Conservation (phyloP, 2,329 filamentous ascomycete species). For the Colletotrichum sp. region DNA sequence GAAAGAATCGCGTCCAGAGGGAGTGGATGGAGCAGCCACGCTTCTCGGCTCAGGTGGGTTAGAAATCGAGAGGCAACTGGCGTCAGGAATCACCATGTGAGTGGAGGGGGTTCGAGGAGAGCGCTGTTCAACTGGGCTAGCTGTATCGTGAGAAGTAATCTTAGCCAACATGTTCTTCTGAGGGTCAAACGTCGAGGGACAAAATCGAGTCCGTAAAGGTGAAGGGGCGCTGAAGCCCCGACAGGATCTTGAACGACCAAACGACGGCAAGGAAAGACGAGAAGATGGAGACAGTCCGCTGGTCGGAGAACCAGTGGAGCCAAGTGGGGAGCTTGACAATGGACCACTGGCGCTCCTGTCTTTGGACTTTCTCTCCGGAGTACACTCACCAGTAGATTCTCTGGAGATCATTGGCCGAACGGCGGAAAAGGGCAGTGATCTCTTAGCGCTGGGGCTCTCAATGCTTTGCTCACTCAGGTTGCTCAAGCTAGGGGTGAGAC, state of each 20-base stretch:
- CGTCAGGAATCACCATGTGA: conserved; percentile 74
- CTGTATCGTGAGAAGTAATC: conserved; percentile 53
- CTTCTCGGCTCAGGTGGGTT: conserved; percentile 49
- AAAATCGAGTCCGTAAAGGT: conserved; percentile 33
- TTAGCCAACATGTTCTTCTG: conserved; percentile 56
- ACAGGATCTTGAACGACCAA: conserved; percentile 33
- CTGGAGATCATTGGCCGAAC: conserved; percentile 38
- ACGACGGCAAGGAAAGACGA: conserved; percentile 41
- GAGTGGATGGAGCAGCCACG: conserved; percentile 70
- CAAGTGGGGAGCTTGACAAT: conserved; percentile 1
- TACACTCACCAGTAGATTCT: conserved; percentile 51
- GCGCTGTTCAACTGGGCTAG: conserved; percentile 64
- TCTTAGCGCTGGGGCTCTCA: conserved; percentile 53
- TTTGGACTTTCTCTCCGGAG: conserved; percentile 19
- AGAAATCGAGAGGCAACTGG: conserved; percentile 83
- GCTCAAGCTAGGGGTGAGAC: conserved; percentile 45
- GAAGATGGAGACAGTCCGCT: conserved; percentile 34
- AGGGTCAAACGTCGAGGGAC: conserved; percentile 29
- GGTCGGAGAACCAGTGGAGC: conserved; percentile 34
- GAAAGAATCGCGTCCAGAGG: conserved; percentile 58
- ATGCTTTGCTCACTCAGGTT: conserved; percentile 41
- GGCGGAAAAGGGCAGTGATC: conserved; percentile 47
- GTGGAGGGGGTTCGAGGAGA: conserved; percentile 84
- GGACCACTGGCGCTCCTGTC: neutral
- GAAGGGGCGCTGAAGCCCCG: conserved; percentile 37